Base-by-base conservation (phyloP, 2,329 filamentous ascomycete genomes). In the Paecilomyces niveus region DNA sequence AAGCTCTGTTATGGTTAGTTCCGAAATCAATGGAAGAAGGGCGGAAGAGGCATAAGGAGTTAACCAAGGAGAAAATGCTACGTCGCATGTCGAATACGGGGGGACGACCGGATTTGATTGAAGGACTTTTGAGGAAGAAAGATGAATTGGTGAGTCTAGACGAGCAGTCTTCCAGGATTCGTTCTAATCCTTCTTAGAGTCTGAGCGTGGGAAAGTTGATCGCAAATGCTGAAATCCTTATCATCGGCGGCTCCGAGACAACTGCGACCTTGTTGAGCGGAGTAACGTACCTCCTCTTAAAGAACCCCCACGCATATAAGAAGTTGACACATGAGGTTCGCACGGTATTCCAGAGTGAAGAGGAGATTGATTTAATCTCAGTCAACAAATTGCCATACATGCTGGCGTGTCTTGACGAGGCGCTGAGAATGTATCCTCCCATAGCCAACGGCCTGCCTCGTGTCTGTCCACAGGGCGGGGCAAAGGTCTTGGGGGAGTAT, bases 181-280 rank as follows among this genome's bases (percentile, higher is more conserved):
- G 18, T 1, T 39, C 15, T 45, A 45, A 18, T 18, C 9, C 2
- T n/a, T 35, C 2, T 7, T 21, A 62, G 57, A 60, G 53, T 18
- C 53, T 57, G 45, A 58, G 53, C 29, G 53, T 57, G 50, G 63
- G 58, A 1, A 72, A 77, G 54, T 71, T 78, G 50, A 64, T 72
- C 49, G 55, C 64, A 2, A 76, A 73, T 49, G 64, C 69, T 0
- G 58, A 65, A 3, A 54, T 70, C 18, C 52, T 78, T 45, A 66
- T 78, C 5, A 58, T 72, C 2, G 79, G 75, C 0, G 79, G 79
- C 0, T 74, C 70, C 3, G 78, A 81, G 57, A 81, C 79, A 0
- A 81, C 78, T 0, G 78, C 78, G 0, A 78, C 78, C 0, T 64
- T 74, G 2, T 65, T 81, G 2, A 65, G 70, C 0, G 79, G 78